A percentile compares a stretch with the other conserved stretches of the same genome.
Conservation (phyloP, 1,284 basidiomycete genomes). For the Sphagnurus paluster region DNA sequence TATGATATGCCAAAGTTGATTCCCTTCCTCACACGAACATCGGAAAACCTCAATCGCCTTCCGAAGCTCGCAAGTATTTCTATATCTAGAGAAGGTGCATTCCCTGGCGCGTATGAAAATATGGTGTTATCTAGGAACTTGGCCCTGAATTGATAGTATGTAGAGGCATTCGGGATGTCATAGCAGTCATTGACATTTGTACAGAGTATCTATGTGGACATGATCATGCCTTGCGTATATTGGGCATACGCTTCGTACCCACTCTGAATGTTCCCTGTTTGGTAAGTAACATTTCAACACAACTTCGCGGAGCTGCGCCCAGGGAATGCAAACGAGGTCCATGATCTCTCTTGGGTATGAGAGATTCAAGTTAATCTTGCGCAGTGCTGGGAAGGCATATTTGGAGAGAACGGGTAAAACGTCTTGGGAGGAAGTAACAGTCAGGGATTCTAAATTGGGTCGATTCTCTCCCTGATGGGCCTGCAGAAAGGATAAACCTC, state of each 20-base stretch:
- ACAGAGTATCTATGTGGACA: neutral
- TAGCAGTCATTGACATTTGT: neutral
- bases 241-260: neutral
- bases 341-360: neutral
- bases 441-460: neutral
- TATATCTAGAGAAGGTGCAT: constrained; percentile 1
- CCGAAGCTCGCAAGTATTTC: constrained; percentile 8
- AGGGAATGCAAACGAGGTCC: neutral
- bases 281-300: neutral
- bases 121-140: constrained; percentile 9
- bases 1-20: constrained; percentile 1
- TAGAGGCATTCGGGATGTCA: no score
- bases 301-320: neutral
- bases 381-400: constrained; percentile 1
- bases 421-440: neutral
- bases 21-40: constrained; percentile 1
- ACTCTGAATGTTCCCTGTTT: neutral
- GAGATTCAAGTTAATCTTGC: neutral
- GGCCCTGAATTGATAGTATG: no score
- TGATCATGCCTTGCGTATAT: neutral
- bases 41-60: neutral
- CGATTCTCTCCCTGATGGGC: neutral
- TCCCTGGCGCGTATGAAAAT: neutral
- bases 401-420: neutral
- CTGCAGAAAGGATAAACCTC: neutral